A percentile compares a stretch with the other conserved stretches of the same genome.
Conservation (phyloP, 768 basidiomycete genomes). For the Lactarius hatsudake region DNA sequence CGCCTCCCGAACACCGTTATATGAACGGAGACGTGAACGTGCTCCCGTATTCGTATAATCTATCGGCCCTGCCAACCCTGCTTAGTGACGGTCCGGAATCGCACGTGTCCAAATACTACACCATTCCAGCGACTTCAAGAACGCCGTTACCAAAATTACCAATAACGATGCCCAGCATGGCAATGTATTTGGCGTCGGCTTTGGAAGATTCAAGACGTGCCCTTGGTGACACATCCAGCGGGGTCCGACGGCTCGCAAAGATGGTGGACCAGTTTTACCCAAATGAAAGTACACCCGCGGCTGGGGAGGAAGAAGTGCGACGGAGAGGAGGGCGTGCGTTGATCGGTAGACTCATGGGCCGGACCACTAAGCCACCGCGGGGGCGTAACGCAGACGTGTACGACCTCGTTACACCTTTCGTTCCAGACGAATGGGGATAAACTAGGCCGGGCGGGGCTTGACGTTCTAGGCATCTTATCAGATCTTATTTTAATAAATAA, state of each 20-base stretch:
- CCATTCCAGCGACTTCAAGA: slow-evolving; percentile 56
- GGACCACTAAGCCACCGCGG: slow-evolving; percentile 46
- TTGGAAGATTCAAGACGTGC: slow-evolving; percentile 66
- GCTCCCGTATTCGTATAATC: slow-evolving; percentile 70
- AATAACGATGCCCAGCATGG: slow-evolving; percentile 71
- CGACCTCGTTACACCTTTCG: slow-evolving; percentile 80
- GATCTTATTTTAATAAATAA: neutral
- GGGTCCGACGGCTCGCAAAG: slow-evolving; percentile 65
- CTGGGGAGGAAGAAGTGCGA: slow-evolving; percentile 43
- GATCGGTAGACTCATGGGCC: slow-evolving; percentile 49
- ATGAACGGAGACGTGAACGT: slow-evolving; percentile 57
- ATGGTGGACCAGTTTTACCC: slow-evolving; percentile 69
- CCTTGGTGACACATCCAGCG: slow-evolving; percentile 55
- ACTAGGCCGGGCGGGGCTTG: neutral
- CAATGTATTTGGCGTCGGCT: slow-evolving; percentile 69
- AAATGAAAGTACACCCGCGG: slow-evolving; percentile 34
- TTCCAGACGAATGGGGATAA: slow-evolving; percentile 66
- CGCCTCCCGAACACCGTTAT: slow-evolving; percentile 49
- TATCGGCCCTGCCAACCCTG: slow-evolving; percentile 56
- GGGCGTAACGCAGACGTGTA: slow-evolving; percentile 76
- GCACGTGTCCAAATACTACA: slow-evolving; percentile 63
- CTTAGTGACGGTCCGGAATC: slow-evolving; percentile 65
- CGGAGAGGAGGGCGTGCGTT: slow-evolving; percentile 45
- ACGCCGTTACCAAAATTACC: slow-evolving; percentile 71
- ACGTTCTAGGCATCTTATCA: neutral